A percentile compares a stretch with the other conserved stretches of the same genome.
Conservation (phyloP, 306 rosid species). For the Vigna radiata region DNA sequence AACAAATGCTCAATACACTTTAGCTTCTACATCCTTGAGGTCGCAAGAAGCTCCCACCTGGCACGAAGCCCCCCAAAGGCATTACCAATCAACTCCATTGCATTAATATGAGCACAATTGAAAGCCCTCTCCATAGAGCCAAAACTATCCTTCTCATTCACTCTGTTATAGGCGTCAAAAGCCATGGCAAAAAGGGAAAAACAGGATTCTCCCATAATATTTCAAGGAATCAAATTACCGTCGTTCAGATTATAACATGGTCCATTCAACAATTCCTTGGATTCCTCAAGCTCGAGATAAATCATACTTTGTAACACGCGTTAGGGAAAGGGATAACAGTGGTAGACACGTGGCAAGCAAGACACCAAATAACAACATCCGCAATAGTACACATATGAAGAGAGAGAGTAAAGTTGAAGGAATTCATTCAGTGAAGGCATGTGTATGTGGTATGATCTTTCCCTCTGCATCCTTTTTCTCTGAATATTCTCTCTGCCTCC, state of each 20-base stretch:
- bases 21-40: conserved; percentile 65
- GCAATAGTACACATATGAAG: too few species aligned
- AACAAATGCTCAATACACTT: conserved; percentile 74
- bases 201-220: conserved; percentile 71
- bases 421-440: too few species aligned
- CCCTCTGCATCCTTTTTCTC: too few species aligned
- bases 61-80: conserved; percentile 63
- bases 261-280: conserved; percentile 68
- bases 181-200: conserved; percentile 83
- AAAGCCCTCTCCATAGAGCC: conserved; percentile 59
- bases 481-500: too few species aligned
- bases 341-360: too few species aligned
- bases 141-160: conserved; percentile 61
- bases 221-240: conserved; percentile 64
- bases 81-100: conserved; percentile 59
- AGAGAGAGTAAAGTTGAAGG: too few species aligned
- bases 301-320: conserved; percentile 52
- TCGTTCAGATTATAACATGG: conserved; percentile 56
- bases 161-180: conserved; percentile 73
- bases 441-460: too few species aligned
- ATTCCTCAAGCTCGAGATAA: conserved; percentile 60
- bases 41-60: conserved; percentile 69
- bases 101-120: conserved; percentile 58
- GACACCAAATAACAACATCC: too few species aligned
- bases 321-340: too few species aligned